Evolutionary conservation across 768 basidiomycete species (phyloP), one percentile per base, ranked within the genome.

Genomic region (Tulasnella sp.): DNA sequence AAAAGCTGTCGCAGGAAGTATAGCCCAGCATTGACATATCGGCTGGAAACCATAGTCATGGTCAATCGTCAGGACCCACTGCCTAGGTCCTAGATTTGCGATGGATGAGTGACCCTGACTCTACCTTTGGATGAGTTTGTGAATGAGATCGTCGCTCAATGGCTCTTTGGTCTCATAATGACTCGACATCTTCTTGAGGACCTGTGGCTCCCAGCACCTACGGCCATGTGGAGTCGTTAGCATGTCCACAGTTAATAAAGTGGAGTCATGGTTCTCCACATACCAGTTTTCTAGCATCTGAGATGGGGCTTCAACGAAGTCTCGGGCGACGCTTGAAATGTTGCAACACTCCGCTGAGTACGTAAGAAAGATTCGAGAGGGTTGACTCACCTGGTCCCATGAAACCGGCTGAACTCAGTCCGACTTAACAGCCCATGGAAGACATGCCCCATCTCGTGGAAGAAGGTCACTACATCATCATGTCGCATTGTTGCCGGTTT

Each of bases 231-330:
- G 38, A 41, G 52, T 42, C 49, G 42, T 62, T n/a, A n/a, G n/a
- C n/a, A n/a, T n/a, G n/a, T n/a, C n/a, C n/a, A n/a, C 51, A 3
- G 29, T 30, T 34, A 15, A 21, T 15, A 30, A 44, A 10, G 4
- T 15, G 15, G 52, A 34, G 43, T 43, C 8, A n/a, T 30, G 42
- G 34, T 19, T 8, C 58, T 13, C 8, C 4, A 64, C 71, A 17
- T 48, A 83, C 90, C 90, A 93, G 67, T 92, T 89, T 72, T 94
- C 91, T 62, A 92, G 74, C 90, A 92, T 92, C 73, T 94, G 89
- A 17, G 85, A 86, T 0, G 90, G 91, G 2, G 90, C 90, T 71
- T 93, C 89, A 9, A 90, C 89, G 63, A 90, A 90, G 70, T 91
- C 88, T 4, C 84, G 72, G 5, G 85, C 84, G 24, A 88, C 85